A percentile compares a stretch with the other conserved stretches of the same genome.
Conservation (phyloP, 495 filamentous ascomycete genomes). For the Lichenothelia convexa region DNA sequence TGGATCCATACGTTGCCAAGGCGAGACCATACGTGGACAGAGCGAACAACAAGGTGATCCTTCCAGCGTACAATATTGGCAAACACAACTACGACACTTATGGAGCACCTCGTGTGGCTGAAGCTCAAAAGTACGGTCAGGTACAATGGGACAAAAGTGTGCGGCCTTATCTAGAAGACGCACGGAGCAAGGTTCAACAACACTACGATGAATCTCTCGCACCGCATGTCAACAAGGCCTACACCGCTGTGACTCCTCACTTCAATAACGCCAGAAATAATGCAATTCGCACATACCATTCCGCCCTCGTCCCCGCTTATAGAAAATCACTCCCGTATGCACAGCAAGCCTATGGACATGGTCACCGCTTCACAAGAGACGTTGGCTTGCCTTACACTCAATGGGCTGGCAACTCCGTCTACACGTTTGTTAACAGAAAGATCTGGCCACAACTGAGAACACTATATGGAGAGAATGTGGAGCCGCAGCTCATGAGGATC, state of each 20-base stretch:
- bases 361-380: conserved; percentile 46
- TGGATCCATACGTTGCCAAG: conserved; percentile 61
- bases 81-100: conserved; percentile 46
- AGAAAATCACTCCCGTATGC: conserved; percentile 52
- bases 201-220: conserved; percentile 51
- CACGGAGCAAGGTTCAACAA: conserved; percentile 36
- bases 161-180: conserved; percentile 51
- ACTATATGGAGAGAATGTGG: conserved; percentile 76
- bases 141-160: conserved; percentile 63
- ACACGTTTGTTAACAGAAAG: conserved; percentile 49
- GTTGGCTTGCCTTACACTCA: conserved; percentile 54
- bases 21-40: conserved; percentile 55
- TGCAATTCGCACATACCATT: conserved; percentile 46
- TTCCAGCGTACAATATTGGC: conserved; percentile 43
- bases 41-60: conserved; percentile 46
- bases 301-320: conserved; percentile 58
- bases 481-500: conserved; percentile 86
- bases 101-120: conserved; percentile 57
- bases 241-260: conserved; percentile 44
- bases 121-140: conserved; percentile 41
- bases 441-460: conserved; percentile 64
- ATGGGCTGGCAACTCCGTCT: conserved; percentile 46
- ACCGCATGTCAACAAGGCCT: conserved; percentile 50
- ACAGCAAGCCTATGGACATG: conserved; percentile 44
- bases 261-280: conserved; percentile 43